A percentile compares a stretch with the other conserved stretches of the same genome.
phyloP scores from a whole-genome alignment of 208 protist genomes.

The Giardia muris region DNA sequence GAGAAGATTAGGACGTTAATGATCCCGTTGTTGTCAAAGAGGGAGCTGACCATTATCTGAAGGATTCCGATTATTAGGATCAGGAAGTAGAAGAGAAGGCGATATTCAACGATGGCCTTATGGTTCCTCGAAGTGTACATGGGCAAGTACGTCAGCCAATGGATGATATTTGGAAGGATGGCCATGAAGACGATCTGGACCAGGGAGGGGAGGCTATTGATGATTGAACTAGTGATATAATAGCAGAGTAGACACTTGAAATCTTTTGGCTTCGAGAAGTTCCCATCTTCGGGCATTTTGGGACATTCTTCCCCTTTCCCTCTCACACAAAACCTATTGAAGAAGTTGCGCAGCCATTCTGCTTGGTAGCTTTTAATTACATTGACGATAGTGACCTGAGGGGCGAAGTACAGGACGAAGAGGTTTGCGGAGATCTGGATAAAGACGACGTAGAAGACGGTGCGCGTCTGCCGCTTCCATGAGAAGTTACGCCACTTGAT shows the following conservation, averaged over 20 bases:
- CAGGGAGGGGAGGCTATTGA: neutral
- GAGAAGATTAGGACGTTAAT: neutral
- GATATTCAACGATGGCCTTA: neutral
- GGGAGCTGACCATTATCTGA: neutral
- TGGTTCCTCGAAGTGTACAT: neutral
- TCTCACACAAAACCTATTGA: neutral
- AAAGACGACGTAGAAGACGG: neutral
- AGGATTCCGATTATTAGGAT: slow-evolving; percentile 9
- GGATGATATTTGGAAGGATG: neutral
- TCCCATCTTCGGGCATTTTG: neutral
- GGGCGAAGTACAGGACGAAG: slow-evolving; percentile 11
- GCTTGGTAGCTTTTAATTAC: neutral
- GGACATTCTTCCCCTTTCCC: neutral
- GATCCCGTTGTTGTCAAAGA: neutral
- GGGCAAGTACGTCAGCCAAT: neutral
- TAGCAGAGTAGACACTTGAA: slow-evolving; percentile 10
- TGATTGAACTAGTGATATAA: neutral
- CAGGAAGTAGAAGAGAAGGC: neutral
- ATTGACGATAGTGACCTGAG: neutral
- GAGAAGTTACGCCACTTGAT: neutral
- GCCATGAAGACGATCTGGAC: slow-evolving; percentile 15
- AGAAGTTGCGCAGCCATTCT: neutral
- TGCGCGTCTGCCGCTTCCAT: neutral
- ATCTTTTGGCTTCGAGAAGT: neutral
- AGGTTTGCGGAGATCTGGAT: neutral